Base-by-base conservation (phyloP, 768 basidiomycete species). In the Hemileccinum impolitum region DNA sequence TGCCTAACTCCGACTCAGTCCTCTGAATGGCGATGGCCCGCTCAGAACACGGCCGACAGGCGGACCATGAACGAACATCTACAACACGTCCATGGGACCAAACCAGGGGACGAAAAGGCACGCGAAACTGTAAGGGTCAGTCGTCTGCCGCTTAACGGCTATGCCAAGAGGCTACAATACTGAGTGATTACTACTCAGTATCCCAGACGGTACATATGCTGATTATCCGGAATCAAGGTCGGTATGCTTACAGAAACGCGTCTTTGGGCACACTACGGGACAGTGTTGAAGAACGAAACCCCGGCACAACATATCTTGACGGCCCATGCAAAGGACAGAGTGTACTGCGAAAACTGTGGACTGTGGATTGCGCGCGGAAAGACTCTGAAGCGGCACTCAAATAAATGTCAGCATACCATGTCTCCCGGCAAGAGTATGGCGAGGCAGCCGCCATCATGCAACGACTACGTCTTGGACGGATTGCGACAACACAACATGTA, bases 271-370 rank as follows among this genome's bases (percentile, higher is more conserved):
- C 18, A 19, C 1, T 69, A 67, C 19, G 26, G 0, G 9, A 55
- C 26, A 28, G 13, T 1, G 3, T 49, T 67, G 54, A 67, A 67
- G 3, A 67, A 52, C 19, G 67, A 69, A 39, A 69, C 62, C 35
- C 42, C 69, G 3, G 45, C 44, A 9, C 58, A 65, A 1, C 65
- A 69, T 25, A 55, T 67, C 15, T 31, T 57, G 36, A 44, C 67
- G 11, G 54, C 67, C 0, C 67, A 67, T 32, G 37, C 61, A 12
- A 60, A 51, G 50, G 42, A 57, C 21, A 42, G 28, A 17, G 51
- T 45, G 2, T 28, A 41, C 1, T 69, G 67, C 5, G 0, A 3
- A 1, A 8, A 39, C 9, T 67, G 67, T 17, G 53, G 58, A 21
- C 2, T 40, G 40, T 14, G 1, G 10, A 68, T 68, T 55, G 60